A percentile compares a stretch with the other conserved stretches of the same genome.
Conservation (phyloP, 2,329 filamentous ascomycete species). For the Neonectria magnoliae region DNA sequence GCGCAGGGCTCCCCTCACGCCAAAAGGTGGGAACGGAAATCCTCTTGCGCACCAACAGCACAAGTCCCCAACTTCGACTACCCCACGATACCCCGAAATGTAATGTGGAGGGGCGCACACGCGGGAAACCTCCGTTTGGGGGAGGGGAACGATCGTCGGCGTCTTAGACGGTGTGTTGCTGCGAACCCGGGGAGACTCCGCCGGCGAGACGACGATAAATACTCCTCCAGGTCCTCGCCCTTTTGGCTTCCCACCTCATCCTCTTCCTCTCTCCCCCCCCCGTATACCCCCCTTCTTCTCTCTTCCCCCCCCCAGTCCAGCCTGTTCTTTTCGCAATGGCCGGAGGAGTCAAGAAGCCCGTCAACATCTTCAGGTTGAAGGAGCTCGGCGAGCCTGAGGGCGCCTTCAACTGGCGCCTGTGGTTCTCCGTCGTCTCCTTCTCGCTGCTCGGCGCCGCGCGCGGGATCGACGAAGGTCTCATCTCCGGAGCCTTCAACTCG, state of each 20-base stretch:
- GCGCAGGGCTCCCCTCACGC: not conserved
- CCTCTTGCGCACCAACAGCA: no score
- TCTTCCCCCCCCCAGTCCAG: no score
- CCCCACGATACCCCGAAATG: constrained; percentile 11
- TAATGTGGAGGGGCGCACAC: no score
- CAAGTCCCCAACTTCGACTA: constrained; percentile 1
- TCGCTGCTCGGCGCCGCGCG: constrained; percentile 80
- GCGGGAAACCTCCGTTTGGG: constrained; percentile 7
- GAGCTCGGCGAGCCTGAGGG: constrained; percentile 73
- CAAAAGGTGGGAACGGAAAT: not conserved
- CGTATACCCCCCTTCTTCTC: not conserved
- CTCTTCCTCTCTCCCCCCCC: not conserved
- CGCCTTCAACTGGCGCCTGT: constrained; percentile 80
- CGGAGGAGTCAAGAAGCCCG: constrained; percentile 63
- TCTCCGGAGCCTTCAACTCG: constrained; percentile 76
- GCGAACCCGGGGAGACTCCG: not conserved
- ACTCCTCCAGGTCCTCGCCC: not conserved
- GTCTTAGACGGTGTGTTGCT: not conserved
- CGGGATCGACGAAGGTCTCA: constrained; percentile 84
- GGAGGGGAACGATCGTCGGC: not conserved
- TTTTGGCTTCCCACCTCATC: not conserved
- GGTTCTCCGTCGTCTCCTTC: constrained; percentile 80
- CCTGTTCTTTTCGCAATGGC: constrained; percentile 52
- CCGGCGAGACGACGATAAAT: constrained; percentile 2
- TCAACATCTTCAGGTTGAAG: constrained; percentile 72